Evolutionary conservation across 495 filamentous ascomycete species (phyloP), one percentile per base, ranked within the genome.

Genomic region (Penicillium argentinense): DNA sequence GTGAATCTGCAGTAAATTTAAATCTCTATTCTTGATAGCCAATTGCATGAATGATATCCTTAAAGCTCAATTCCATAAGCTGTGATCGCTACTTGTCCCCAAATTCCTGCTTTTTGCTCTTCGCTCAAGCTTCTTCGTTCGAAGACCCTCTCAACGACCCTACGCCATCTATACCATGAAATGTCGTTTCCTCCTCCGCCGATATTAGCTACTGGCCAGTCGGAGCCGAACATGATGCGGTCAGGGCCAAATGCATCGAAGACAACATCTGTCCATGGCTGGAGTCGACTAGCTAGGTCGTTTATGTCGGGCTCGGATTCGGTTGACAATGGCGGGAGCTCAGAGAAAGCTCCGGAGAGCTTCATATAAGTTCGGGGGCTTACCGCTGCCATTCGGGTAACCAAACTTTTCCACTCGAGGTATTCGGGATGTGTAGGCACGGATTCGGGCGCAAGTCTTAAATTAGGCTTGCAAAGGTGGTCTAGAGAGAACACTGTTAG

Each of bases 131-230:
- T 70, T 6, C 76, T 75, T 62, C 75, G 66, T 33, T 78, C 73
- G 59, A 88, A 77, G 21, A 87, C 60, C 43, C 66, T 68, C 47
- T 86, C 79, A 3, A 76, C 71, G 0, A 72, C 45, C 2, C 36
- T 44, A 30, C 39, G 56, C 74, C 81, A 83, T 24, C 65, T 59
- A 9, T 54, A 50, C 81, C 81, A 83, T 16, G 72, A 63, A 5
- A 63, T 57, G n/a, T 71, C 63, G 45, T 72, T 72, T 1, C 71
- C 69, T 23, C 79, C 82, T 3, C 83, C 80, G 3, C 78, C 77
- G 14, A 87, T 57, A 50, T 85, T 88, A 67, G 89, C 92, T 3
- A 95, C 85, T 2, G 89, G 91, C 91, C 90, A 96, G 60, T 95
- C 89, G 38, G 84, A 89, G 4, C 84, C 91, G 63, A 90, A 96